A percentile compares a stretch with the other conserved stretches of the same genome.
These are phyloP conservation scores for Suillus alpinus DNA, from an alignment of 768 basidiomycete species.

Conservation along the genomic window DNA sequence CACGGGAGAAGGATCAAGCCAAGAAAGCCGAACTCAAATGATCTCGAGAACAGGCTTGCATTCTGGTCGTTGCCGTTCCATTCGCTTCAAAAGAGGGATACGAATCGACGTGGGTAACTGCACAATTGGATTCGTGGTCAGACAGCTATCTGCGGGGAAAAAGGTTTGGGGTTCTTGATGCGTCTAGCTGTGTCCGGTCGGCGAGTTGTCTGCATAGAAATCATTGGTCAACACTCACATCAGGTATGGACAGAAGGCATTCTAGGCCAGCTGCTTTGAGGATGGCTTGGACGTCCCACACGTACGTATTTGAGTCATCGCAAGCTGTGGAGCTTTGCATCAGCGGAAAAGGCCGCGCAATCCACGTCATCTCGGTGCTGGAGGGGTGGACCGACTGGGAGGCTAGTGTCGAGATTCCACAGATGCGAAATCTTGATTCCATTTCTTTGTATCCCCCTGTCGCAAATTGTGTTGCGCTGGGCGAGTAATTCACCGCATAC, in stretches of 20 bases:
- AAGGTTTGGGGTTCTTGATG: neutral
- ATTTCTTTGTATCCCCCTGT: neutral
- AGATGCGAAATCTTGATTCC: neutral
- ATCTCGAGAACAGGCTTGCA: too few species aligned
- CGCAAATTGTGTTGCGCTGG: neutral
- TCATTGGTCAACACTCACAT: neutral
- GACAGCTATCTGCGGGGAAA: too few species aligned
- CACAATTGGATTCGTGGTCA: too few species aligned
- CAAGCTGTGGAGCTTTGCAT: conserved; percentile 7
- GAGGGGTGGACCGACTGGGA: neutral
- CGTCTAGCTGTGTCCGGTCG: neutral
- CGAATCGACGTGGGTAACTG: neutral
- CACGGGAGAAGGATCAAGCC: too few species aligned
- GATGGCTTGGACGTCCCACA: neutral
- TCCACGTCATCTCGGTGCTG: neutral
- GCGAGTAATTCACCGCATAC: neutral
- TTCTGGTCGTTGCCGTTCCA: too few species aligned
- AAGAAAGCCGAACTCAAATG: too few species aligned
- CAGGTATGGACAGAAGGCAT: neutral
- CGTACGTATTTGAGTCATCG: neutral
- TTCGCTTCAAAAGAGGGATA: too few species aligned
- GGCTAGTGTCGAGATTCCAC: conserved; percentile 8
- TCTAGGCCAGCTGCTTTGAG: neutral
- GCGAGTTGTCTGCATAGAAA: neutral
- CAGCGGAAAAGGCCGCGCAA: neutral